Base-by-base conservation (phyloP, 148 eudicot genomes). In the Euryodendron excelsum region DNA sequence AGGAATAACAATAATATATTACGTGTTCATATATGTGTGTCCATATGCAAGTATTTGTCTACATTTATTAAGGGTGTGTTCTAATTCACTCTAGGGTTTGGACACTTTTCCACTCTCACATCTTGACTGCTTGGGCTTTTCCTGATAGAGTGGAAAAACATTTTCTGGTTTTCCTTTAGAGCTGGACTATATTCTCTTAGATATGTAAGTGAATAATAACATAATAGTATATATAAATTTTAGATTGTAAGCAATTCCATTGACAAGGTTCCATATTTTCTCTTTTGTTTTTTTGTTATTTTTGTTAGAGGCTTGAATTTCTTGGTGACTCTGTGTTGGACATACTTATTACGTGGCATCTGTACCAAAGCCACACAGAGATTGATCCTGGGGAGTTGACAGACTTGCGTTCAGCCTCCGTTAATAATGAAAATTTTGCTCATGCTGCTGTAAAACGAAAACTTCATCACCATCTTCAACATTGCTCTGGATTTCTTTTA, bases 351-450 rank as follows among this genome's bases (percentile, higher is more conserved):
- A 96, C 99, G 39, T 72, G 88, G 85, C 81, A 96, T 82, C 86
- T 93, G 76, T 96, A 88, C 80, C 83, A 88, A 77, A 89, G 59
- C 67, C 93, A 96, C 78, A 66, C 31, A 3, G 86, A 92, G 20
- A 80, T 91, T 74, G 93, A 96, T 85, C 98, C 93, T 1, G 99
- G 99, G 64, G 93, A 90, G 70, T 81, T 96, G 79, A 96, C 99
- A 17, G 97, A 96, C 86, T 84, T 96, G 81, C 98, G 99, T 64
- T 86, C 99, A 65, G 99, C 99, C 59, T 93, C 99, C 23, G 99
- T 96, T 50, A 96, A 90, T 72, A 96, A 96, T 78, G 95, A 93
- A 79, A 90, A 69, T 78, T 93, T 96, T 80, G 99, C 99, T 61
- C 87, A 81, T 72, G 94, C 89, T 72, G 89, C 92, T 76, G 93